Conservation (phyloP, 495 filamentous ascomycete genomes). For the Oidiodendron maius region DNA sequence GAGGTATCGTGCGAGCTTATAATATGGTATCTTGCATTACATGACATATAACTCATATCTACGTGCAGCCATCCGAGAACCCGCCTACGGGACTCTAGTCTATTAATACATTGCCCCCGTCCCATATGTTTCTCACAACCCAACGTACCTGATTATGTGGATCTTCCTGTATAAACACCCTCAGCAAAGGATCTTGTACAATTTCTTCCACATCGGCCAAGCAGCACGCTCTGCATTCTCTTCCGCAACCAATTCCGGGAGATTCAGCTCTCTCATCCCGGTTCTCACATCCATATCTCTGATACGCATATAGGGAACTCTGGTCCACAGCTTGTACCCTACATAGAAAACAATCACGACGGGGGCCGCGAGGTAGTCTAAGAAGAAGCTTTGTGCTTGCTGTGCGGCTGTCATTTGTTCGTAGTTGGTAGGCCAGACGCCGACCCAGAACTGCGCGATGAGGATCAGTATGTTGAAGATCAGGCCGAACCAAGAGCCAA, state of each 20-base stretch:
- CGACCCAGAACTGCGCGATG: conserved; percentile 90
- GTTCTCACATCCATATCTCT: conserved; percentile 81
- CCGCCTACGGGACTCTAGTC: too few species aligned
- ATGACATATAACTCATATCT: too few species aligned
- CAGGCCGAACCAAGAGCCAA: conserved; percentile 82
- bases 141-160: too few species aligned
- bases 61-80: too few species aligned
- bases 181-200: conserved; percentile 49
- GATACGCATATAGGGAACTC: conserved; percentile 56
- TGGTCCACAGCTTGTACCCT: conserved; percentile 67
- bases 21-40: too few species aligned
- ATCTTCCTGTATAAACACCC: too few species aligned
- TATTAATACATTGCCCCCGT: too few species aligned
- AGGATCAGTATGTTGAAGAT: conserved; percentile 76
- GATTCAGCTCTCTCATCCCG: conserved; percentile 79
- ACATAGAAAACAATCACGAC: conserved; percentile 72
- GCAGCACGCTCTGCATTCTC: conserved; percentile 65
- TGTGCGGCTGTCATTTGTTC: conserved; percentile 31
- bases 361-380: conserved; percentile 71
- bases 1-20: too few species aligned
- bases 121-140: too few species aligned
- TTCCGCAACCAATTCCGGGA: conserved; percentile 65
- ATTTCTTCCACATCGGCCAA: conserved; percentile 87
- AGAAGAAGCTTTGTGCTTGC: conserved; percentile 63
- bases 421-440: conserved; percentile 69